A percentile compares a stretch with the other conserved stretches of the same genome.
Conservation (phyloP, 208 protist species). For the Wallacemonas sp. region DNA sequence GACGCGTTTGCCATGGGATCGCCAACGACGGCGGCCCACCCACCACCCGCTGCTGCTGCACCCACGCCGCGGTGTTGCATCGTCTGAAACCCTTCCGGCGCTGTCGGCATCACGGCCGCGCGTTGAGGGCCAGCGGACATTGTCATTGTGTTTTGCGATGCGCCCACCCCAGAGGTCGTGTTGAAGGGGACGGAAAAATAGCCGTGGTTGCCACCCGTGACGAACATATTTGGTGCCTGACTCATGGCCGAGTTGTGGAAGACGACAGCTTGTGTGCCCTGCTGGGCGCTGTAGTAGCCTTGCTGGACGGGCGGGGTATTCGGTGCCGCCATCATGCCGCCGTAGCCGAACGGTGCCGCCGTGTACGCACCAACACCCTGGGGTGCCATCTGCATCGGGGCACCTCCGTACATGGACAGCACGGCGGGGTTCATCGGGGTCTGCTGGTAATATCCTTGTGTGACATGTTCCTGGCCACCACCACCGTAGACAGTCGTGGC, state of each 20-base stretch:
- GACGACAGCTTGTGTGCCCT: neutral
- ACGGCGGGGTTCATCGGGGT: neutral
- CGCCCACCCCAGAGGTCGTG: neutral
- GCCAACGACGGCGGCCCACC: neutral
- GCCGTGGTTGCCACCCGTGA: neutral
- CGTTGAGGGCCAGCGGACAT: neutral
- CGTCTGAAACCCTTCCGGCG: too few species aligned
- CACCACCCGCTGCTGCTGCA: neutral
- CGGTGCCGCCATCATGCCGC: neutral
- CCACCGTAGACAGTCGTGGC: too few species aligned
- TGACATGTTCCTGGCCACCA: neutral
- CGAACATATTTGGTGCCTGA: neutral
- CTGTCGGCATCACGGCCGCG: too few species aligned
- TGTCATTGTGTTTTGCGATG: neutral
- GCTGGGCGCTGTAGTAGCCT: neutral
- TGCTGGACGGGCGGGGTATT: neutral
- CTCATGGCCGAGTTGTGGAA: neutral
- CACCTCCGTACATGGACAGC: slow-evolving; percentile 6
- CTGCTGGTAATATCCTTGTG: neutral
- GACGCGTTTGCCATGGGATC: neutral
- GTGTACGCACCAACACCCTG: neutral
- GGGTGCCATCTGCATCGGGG: neutral
- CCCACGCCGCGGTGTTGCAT: neutral
- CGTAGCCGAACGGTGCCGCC: neutral
- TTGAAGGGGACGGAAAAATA: slow-evolving; percentile 4